Conservation (phyloP, 345 rosid genomes). For the Xanthoceras sorbifolium region DNA sequence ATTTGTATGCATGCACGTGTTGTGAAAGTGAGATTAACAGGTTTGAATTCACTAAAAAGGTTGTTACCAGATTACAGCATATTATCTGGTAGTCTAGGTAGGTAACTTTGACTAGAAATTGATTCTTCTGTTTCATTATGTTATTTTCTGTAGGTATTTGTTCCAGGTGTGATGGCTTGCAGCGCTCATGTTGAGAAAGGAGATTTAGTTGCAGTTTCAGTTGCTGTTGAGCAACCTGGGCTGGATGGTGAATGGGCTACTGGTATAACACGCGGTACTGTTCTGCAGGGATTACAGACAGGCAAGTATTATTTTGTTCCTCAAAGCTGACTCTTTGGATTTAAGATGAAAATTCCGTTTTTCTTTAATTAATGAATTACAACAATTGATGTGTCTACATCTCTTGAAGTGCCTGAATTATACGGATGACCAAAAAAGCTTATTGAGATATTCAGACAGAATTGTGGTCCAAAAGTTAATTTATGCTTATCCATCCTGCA, state of each 20-base stretch:
- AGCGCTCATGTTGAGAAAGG: conserved; percentile 97
- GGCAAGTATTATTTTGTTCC: conserved; percentile 48
- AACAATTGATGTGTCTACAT: neutral
- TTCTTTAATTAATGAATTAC: neutral
- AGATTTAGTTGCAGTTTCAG: conserved; percentile 92
- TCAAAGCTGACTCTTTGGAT: neutral
- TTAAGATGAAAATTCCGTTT: neutral
- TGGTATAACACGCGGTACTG: conserved; percentile 89
- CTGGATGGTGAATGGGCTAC: conserved; percentile 73
- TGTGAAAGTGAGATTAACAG: neutral
- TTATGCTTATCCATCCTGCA: neutral
- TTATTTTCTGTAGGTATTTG: conserved; percentile 65
- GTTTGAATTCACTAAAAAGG: neutral
- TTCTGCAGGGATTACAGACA: conserved; percentile 73
- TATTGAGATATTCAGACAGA: neutral
- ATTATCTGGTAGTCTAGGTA: neutral
- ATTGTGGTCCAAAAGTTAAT: neutral
- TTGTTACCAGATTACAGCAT: neutral
- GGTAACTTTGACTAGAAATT: conserved; percentile 6
- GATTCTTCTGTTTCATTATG: conserved; percentile 18
- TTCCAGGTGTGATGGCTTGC: conserved; percentile 97
- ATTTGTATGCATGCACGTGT: neutral
- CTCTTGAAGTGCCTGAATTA: neutral
- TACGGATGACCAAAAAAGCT: neutral
- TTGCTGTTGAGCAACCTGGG: conserved; percentile 75